Base-by-base conservation (phyloP, 2,329 filamentous ascomycete species). In the Fusarium albidum region DNA sequence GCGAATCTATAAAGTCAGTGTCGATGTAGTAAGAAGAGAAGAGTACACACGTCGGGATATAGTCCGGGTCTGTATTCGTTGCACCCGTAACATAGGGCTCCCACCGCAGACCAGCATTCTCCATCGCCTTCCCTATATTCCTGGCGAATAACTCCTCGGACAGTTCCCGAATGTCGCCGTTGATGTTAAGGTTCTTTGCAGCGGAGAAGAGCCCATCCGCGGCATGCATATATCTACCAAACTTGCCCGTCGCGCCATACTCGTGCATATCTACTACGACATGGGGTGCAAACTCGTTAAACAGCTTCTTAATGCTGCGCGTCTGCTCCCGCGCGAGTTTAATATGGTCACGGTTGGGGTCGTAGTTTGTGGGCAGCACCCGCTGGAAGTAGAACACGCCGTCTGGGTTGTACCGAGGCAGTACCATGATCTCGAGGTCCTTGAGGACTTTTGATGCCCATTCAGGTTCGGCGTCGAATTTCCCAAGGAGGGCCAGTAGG, bases 351-450 rank as follows among this genome's bases (percentile, higher is more conserved):
- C 70, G 66, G 46, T 72, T 72, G 1, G 70, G 70, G 26, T 72
- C 70, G 9, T 64, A 68, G 35, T 65, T 68, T 1, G 66, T 65
- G 0, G 70, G 64, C 1, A 72, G 45, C 0, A 48, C 55, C 3
- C 70, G 66, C 56, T 72, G 70, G 51, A 72, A 72, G 49, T 72
- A 72, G 17, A 60, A 67, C 3, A 71, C 66, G 2, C 70, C 70
- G n/a, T 72, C 70, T 1, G 69, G 68, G 26, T 72, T 72, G 18
- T 72, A 72, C 0, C 70, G 61, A 0, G 69, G 70, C 6, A 72
- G 33, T 11, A 72, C 37, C 10, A 72, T 40, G 1, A 72, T 63
- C 6, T 72, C 70, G 1, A 68, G 50, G 3, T 68, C 63, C 13
- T 65, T 52, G 1, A 72, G 66, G 0, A 72, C 33, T 3, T 58